A percentile compares a stretch with the other conserved stretches of the same genome.
Evolutionary conservation across 2,329 filamentous ascomycete genomes (phyloP).

Genomic region (Lachnellula subtilissima): DNA sequence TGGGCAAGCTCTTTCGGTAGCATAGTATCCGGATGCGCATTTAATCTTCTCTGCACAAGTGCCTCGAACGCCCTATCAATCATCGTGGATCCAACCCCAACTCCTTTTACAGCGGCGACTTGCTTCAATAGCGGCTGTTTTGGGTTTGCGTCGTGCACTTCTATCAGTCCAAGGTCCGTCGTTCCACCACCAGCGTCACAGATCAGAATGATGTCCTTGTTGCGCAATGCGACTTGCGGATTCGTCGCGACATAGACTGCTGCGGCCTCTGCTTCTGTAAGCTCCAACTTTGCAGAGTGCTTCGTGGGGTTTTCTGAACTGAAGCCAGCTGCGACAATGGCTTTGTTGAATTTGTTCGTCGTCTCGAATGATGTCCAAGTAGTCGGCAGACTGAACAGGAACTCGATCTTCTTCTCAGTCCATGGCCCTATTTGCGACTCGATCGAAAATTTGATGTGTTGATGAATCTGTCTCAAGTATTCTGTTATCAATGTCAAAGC

Average conservation of each 20-base stretch:
- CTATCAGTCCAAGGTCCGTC: constrained; percentile 42
- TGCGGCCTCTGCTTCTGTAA: constrained; percentile 46
- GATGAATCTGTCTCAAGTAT: constrained; percentile 45
- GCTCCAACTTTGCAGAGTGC: constrained; percentile 39
- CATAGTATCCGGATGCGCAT: constrained; percentile 28
- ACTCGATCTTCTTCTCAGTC: constrained; percentile 43
- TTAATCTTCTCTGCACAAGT: constrained; percentile 36
- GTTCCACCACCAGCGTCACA: constrained; percentile 45
- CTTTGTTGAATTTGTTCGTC: constrained; percentile 46
- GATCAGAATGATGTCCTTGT: constrained; percentile 39
- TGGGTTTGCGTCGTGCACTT: constrained; percentile 32
- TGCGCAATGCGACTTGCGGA: constrained; percentile 35
- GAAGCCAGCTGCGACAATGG: constrained; percentile 46
- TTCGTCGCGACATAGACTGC: constrained; percentile 44
- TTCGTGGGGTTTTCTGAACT: constrained; percentile 33
- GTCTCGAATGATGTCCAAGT: constrained; percentile 48
- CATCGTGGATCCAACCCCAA: constrained; percentile 42
- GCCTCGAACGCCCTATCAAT: constrained; percentile 40
- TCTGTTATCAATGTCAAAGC: constrained; percentile 46
- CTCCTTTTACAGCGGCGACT: constrained; percentile 38
- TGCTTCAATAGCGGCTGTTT: constrained; percentile 31
- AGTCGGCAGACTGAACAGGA: constrained; percentile 53
- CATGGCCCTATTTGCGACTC: constrained; percentile 37
- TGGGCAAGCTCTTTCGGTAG: constrained; percentile 36
- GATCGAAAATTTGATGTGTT: constrained; percentile 43